These are phyloP conservation scores for Yamadazyma endophytica DNA, from an alignment of 805 yeast species.

Conservation along the genomic window DNA sequence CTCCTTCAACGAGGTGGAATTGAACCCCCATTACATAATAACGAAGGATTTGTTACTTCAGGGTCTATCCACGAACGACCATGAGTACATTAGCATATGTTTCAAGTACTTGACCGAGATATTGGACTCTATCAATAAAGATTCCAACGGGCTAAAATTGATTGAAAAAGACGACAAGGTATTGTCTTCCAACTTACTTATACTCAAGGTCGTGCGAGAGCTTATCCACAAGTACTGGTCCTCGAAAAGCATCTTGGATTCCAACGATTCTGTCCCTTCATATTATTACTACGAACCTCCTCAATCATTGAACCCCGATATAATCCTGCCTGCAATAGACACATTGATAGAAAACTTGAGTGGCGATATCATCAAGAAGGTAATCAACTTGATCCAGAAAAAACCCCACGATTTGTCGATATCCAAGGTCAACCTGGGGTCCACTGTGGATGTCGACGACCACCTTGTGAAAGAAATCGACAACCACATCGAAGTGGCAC, in stretches of 20 bases:
- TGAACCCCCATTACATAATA: conserved; percentile 34
- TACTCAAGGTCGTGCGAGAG: conserved; percentile 26
- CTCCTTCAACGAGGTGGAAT: conserved; percentile 35
- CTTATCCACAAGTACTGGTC: conserved; percentile 29
- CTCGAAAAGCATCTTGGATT: conserved; percentile 10
- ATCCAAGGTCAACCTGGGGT: neutral
- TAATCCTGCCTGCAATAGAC: conserved; percentile 20
- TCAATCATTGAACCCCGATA: conserved; percentile 15
- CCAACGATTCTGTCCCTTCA: conserved; percentile 21
- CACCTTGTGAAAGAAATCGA: conserved; percentile 26
- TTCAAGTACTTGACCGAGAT: conserved; percentile 18
- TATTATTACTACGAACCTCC: conserved; percentile 29
- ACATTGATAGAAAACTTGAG: conserved; percentile 27
- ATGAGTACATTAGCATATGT: conserved; percentile 16
- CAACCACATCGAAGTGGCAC: conserved; percentile 22
- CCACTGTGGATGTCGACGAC: neutral
- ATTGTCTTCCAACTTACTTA: conserved; percentile 27
- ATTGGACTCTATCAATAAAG: conserved; percentile 21
- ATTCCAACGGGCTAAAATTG: conserved; percentile 16
- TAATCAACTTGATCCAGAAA: conserved; percentile 22
- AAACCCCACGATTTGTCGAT: conserved; percentile 9
- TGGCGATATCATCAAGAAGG: conserved; percentile 23
- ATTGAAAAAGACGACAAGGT: conserved; percentile 26
- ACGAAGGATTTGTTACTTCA: conserved; percentile 26
- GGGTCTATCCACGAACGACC: conserved; percentile 9